Evolutionary conservation across 2,329 filamentous ascomycete genomes (phyloP), one percentile per base, ranked within the genome.

Genomic region (Fusarium pilosicola): DNA sequence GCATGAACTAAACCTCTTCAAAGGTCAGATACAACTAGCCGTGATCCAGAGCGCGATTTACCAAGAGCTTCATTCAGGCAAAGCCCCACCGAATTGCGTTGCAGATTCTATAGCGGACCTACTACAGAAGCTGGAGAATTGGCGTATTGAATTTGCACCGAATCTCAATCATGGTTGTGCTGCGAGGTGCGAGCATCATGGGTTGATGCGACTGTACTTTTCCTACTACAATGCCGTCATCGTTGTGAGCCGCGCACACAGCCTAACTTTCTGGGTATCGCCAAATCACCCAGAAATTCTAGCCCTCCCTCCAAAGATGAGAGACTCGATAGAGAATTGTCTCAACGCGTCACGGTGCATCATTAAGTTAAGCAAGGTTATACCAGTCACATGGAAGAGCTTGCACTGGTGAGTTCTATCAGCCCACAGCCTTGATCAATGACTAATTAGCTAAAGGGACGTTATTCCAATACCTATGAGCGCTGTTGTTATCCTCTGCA

Each of bases 141-240:
- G 54, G 54, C 41, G 54, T 5, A 4, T 13, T 22, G 28, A 45
- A 11, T 57, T 45, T 30, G 54, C 28, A 7, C 39, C 54, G 2
- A 7, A 17, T 11, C 54, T 57, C 2, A 2, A 7, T 14, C 9
- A 26, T 26, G 22, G 17, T 14, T 17, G 1, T 24, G 10, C 14
- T 26, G 9, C 2, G n/a, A 17, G 3, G n/a, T 32, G n/a, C 18
- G 54, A 57, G n/a, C 54, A 57, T 22, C n/a, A 45, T 20, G 54
- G 54, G 7, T 9, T 57, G n/a, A 45, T 57, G 54, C 39, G 54
- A 5, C 15, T 57, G n/a, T 57, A 57, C 28, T 45, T 57, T 32
- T 57, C 54, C n/a, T 57, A 57, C n/a, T 57, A 57, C 28, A 45
- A 45, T 18, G 28, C 54, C 7, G 54, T 45, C 22, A 34, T 57